phyloP scores from a whole-genome alignment of 345 rosid genomes.

The Citrus sp. region DNA sequence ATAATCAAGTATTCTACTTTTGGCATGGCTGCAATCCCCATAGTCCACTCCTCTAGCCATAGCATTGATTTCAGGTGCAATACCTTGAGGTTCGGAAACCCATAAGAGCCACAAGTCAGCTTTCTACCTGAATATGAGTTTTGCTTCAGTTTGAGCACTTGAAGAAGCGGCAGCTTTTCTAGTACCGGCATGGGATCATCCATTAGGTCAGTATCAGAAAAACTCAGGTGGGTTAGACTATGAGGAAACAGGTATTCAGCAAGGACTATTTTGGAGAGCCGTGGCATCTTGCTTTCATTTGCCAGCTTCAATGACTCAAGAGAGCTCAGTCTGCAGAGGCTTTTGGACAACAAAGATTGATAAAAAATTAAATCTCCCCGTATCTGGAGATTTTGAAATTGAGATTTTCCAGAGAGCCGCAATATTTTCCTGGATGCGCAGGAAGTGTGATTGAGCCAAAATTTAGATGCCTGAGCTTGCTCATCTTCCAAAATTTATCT shows the following conservation, averaged over 20 bases:
- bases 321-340: not conserved
- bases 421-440: not conserved
- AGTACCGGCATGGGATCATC: not conserved
- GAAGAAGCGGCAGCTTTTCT: not conserved
- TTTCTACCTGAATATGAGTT: not conserved
- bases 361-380: not conserved
- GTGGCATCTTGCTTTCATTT: not conserved
- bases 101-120: not conserved
- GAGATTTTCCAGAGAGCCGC: not conserved
- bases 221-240: not conserved
- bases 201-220: not conserved
- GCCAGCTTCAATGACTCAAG: not conserved
- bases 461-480: not conserved
- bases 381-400: not conserved
- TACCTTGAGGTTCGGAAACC: not conserved
- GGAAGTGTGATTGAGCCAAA: not conserved
- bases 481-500: not conserved
- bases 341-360: not conserved
- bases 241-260: not conserved
- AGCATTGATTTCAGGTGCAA: not conserved
- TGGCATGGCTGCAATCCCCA: not conserved
- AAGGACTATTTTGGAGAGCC: not conserved
- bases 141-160: not conserved
- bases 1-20: not conserved
- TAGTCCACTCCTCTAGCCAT: conserved; percentile 9